phyloP scores from a whole-genome alignment of 2,329 filamentous ascomycete species.

The Aspergillus aculeatus region DNA sequence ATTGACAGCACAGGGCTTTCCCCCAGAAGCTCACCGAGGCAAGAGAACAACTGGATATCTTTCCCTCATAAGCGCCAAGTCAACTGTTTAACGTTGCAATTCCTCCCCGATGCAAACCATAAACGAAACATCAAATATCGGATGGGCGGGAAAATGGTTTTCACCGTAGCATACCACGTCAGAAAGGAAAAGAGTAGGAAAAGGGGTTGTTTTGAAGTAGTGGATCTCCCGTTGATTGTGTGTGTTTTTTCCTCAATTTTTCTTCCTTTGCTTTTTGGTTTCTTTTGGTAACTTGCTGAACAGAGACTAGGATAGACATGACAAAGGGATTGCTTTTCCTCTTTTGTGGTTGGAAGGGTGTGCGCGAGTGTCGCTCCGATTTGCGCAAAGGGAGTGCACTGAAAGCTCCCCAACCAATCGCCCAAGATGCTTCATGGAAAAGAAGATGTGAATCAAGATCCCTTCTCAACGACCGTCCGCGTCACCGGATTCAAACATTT shows the following conservation, averaged over 20 bases:
- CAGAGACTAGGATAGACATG: slow-evolving; percentile 43
- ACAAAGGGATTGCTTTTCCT: slow-evolving; percentile 31
- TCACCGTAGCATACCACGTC: slow-evolving; percentile 26
- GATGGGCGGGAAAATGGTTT: slow-evolving; percentile 18
- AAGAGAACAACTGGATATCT: slow-evolving; percentile 72
- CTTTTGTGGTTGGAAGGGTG: slow-evolving; percentile 11
- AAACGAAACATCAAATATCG: slow-evolving; percentile 27
- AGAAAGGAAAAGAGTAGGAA: slow-evolving; percentile 31
- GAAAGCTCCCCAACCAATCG: not conserved
- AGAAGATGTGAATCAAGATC: slow-evolving; percentile 22
- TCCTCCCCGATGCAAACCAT: slow-evolving; percentile 34
- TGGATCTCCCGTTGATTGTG: slow-evolving; percentile 28
- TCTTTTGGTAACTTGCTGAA: slow-evolving; percentile 26
- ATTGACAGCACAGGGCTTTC: slow-evolving; percentile 93
- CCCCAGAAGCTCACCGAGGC: slow-evolving; percentile 58
- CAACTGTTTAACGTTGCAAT: slow-evolving; percentile 53
- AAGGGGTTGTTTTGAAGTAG: slow-evolving; percentile 26
- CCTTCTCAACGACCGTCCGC: slow-evolving; percentile 32
- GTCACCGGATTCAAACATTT: slow-evolving; percentile 29
- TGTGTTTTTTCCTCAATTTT: slow-evolving; percentile 33
- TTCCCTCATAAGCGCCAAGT: slow-evolving; percentile 96
- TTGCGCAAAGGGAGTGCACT: slow-evolving; percentile 12
- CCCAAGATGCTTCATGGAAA: slow-evolving; percentile 22
- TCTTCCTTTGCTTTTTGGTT: slow-evolving; percentile 31
- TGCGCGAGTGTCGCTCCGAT: not conserved